phyloP scores from a whole-genome alignment of 2,329 filamentous ascomycete species.

The Lecanicillium sp. region DNA sequence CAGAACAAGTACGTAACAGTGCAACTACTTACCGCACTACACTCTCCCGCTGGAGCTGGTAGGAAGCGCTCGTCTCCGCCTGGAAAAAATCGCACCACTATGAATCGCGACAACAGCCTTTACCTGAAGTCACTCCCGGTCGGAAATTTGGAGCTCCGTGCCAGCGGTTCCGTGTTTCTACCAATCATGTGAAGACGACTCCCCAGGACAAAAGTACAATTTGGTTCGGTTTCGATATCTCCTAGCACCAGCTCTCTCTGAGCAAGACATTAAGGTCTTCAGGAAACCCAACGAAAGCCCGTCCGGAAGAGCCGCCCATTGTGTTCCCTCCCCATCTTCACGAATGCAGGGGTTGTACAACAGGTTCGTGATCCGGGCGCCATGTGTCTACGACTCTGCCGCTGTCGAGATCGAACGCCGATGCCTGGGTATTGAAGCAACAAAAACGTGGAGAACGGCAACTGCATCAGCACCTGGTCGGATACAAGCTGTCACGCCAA shows the following conservation, averaged over 20 bases:
- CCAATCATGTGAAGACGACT: not conserved
- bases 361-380: too few species aligned
- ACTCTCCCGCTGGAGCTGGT: not conserved
- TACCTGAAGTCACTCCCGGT: not conserved
- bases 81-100: not conserved
- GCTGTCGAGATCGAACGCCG: slow-evolving; percentile 4
- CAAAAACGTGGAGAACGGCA: not conserved
- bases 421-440: not conserved
- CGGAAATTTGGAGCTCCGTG: slow-evolving; percentile 1
- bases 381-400: not conserved
- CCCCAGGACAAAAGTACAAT: not conserved
- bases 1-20: slow-evolving; percentile 5
- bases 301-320: too few species aligned
- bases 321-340: too few species aligned
- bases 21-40: not conserved
- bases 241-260: too few species aligned
- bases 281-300: too few species aligned
- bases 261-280: too few species aligned
- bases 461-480: too few species aligned
- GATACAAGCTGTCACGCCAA: not conserved
- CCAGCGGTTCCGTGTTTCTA: not conserved
- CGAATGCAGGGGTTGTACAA: too few species aligned
- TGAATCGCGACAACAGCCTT: not conserved
- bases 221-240: too few species aligned
- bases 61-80: not conserved